Evolutionary conservation across 2,329 filamentous ascomycete genomes (phyloP), one percentile per base, ranked within the genome.

Genomic region (Boeremia exigua): DNA sequence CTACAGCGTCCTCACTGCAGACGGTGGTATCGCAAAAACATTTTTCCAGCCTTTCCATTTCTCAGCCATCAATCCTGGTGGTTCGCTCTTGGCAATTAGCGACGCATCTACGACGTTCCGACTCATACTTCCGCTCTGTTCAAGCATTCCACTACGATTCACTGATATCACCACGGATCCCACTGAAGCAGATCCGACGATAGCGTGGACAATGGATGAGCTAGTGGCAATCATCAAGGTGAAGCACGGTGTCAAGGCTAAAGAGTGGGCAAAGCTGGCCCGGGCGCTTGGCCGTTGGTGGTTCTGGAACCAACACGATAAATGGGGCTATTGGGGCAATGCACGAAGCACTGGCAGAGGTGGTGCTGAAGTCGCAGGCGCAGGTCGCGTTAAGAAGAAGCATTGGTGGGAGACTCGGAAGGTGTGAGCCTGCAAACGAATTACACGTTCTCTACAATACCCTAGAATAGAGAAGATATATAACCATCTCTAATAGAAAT

Each of bases 1-100:
- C 39, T 63, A 50, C 30, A 54, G 42, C 25, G 48, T 63, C n/a
- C n/a, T 43, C 14, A 59, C 55, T 2, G 30, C 25, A 23, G 37
- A 50, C 17, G 58, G 50, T 10, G 37, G 34, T 23, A 11, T 44
- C 14, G 47, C 17, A 6, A 42, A 51, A 14, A 50, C 60, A 4
- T 63, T 63, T 32, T 63, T 63, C 32, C 36, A 58, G 30, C 60
- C 60, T 3, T 61, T 63, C 51, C 60, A 63, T 27, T 63, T 63
- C 34, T 61, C 60, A 6, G 58, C 58, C 0, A 61, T 63, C 29
- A 63, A 63, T 29, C 60, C 60, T 8, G 60, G 60, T 15, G 60
- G 60, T 4, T 57, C 60, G 9, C 48, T 63, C 29, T 38, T 63
- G 19, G 60, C 60, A 8, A 63, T 63, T 37, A 55, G 53, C 53